Base-by-base conservation (phyloP, 768 basidiomycete genomes). In the Russula compacta region DNA sequence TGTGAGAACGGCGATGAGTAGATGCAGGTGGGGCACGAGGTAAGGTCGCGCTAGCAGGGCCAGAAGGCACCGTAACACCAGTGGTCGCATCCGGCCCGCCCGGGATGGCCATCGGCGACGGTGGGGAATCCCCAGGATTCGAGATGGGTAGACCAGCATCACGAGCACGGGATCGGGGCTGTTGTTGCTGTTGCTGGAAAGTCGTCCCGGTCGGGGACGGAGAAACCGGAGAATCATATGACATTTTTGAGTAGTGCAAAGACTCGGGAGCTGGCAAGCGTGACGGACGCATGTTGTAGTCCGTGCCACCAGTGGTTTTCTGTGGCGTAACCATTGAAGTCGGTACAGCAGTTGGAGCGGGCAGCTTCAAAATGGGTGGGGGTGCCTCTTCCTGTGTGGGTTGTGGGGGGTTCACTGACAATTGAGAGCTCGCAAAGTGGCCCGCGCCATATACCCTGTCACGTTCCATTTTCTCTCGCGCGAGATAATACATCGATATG, bases 401-500 rank as follows among this genome's bases (percentile, higher is more conserved):
- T 32, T 57, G 60, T 4, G 55, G 50, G 14, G 56, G 60, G 7
- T 57, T 61, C 21, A 61, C 10, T 29, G 86, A 88, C 11, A 94
- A 74, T 70, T 95, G 92, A 0, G 94, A 97, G 56, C 83, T 89
- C 2, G 97, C 97, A 73, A 99, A 99, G 64, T 90, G 85, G 4
- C 94, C 94, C 0, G 86, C 86, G 0, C 95, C 97, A 72, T 95
- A 98, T 7, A 99, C 89, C 54, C 83, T 81, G 67, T 99, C 97
- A 57, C 97, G 79, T 70, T 98, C 94, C 69, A 94, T 78, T 79
- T 98, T 98, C 77, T 99, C 97, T 56, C 92, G 79, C 5, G 95
- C 90, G 19, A 99, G 83, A 76, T 86, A 98, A 72, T 99, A 99
- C 75, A 99, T 98, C 35, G 94, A 92, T 49, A 98, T 81, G 32